These are phyloP conservation scores for Yarrowia hollandica DNA, from an alignment of 805 yeast genomes.

Conservation along the genomic window DNA sequence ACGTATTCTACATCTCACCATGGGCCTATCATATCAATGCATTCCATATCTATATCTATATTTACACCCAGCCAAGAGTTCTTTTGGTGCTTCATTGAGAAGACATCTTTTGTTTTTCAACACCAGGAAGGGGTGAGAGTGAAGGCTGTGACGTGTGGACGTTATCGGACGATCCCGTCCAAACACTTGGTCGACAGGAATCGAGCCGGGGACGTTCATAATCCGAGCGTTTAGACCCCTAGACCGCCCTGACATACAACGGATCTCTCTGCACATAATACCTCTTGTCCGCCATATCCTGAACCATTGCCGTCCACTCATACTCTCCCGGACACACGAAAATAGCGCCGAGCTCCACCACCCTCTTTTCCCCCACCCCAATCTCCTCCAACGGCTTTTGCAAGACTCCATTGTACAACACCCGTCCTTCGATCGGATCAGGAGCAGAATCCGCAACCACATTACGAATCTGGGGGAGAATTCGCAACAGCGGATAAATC, in stretches of 20 bases:
- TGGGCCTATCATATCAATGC: too few relatives aligned
- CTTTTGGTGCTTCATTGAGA: too few relatives aligned
- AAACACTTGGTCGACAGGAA: too few relatives aligned
- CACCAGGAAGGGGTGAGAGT: too few relatives aligned
- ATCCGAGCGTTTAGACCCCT: too few relatives aligned
- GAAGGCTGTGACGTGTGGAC: too few relatives aligned
- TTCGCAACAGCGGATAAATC: slow-evolving; percentile 59
- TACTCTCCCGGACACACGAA: slow-evolving; percentile 76
- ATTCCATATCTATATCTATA: too few relatives aligned
- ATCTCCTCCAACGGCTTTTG: slow-evolving; percentile 55
- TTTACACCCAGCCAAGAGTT: too few relatives aligned
- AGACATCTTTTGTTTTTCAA: too few relatives aligned
- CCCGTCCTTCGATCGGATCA: slow-evolving; percentile 51
- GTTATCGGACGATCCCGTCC: too few relatives aligned
- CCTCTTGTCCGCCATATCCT: slow-evolving; percentile 42
- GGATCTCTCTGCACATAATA: slow-evolving; percentile 34
- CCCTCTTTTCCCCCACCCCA: slow-evolving; percentile 46
- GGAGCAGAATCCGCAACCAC: slow-evolving; percentile 17
- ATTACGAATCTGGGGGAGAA: slow-evolving; percentile 47
- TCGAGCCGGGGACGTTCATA: too few relatives aligned
- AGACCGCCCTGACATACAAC: slow-evolving; percentile 30
- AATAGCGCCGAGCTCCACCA: slow-evolving; percentile 55
- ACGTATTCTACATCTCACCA: too few relatives aligned
- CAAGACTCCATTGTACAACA: slow-evolving; percentile 71
- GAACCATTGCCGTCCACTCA: slow-evolving; percentile 72